These are phyloP conservation scores for Bodo saltans DNA, from an alignment of 78 protist genomes.

Conservation along the genomic window DNA sequence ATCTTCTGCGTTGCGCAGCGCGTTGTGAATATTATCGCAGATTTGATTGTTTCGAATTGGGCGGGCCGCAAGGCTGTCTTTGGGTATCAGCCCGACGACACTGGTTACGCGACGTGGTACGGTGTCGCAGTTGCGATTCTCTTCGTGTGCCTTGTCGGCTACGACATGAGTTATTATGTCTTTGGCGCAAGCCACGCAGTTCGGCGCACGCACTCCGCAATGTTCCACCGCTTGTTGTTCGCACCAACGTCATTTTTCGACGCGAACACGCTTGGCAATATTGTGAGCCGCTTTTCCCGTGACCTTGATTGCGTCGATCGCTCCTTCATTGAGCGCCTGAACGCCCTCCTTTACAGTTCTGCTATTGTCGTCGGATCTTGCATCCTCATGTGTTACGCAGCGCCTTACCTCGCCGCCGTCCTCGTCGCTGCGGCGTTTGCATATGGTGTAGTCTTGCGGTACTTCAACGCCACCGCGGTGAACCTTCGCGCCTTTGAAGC, in stretches of 20 bases:
- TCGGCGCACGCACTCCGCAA: too few species aligned
- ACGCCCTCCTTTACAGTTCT: neutral
- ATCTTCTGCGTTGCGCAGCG: too few species aligned
- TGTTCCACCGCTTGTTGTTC: neutral
- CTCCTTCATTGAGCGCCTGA: slow-evolving; percentile 2
- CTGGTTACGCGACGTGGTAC: too few species aligned
- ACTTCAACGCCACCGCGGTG: neutral
- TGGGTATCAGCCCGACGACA: too few species aligned
- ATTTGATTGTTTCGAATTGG: too few species aligned
- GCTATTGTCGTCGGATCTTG: neutral
- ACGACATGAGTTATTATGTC: too few species aligned
- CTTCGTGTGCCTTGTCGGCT: too few species aligned
- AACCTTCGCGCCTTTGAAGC: neutral
- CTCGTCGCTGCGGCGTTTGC: neutral
- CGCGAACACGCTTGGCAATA: slow-evolving; percentile 56
- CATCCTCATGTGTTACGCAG: neutral
- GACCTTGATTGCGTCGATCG: slow-evolving; percentile 26
- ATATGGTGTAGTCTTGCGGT: neutral
- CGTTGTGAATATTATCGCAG: too few species aligned
- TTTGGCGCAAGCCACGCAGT: too few species aligned
- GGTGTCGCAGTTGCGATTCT: too few species aligned
- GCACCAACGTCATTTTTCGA: slow-evolving; percentile 53
- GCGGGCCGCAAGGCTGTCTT: too few species aligned
- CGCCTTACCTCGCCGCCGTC: slow-evolving; percentile 15
- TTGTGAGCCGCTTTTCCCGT: slow-evolving; percentile 43